Evolutionary conservation across 371 early-diverging fungal species (phyloP), one percentile per base, ranked within the genome.

Genomic region (Mortierella sp.): DNA sequence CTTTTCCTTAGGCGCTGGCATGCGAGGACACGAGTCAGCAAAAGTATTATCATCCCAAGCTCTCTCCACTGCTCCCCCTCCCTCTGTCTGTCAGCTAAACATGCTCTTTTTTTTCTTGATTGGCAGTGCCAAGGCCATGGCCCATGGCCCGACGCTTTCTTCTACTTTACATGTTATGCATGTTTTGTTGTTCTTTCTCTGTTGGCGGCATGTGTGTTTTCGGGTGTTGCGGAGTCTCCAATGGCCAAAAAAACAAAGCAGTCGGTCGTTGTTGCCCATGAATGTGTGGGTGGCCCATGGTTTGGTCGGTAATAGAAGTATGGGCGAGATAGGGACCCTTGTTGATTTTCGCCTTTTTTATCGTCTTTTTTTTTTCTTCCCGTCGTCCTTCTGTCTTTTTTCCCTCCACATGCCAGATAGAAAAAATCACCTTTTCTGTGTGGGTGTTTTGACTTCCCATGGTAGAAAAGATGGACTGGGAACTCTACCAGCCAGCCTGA

Each of bases 21-120:
- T 58, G 58, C 58, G 16, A 58, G 58, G 58, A 58, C 58, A 58
- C 58, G 58, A 58, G 58, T 37, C 58, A 58, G 9, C 58, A 29
- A 19, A 34, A 4, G 19, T 19, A 7, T 29, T 2, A 29, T 55
- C 1, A 29, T 29, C 11, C 19, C 24, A 22, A 50, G 22, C 24
- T 50, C 47, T n/a, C 10, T 50, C 22, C 9, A n/a, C 24, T 50
- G 50, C 24, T n/a, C 50, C 22, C 24, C 48, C 48, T n/a, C 9
- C 24, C 47, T 50, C 50, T 58, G 14, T 55, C 50, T 22, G 58
- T 34, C 58, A 58, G 34, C 58, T 34, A 58, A 58, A 58, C 29
- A 34, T 34, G 58, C 58, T 34, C 10, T 1, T 55, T 13, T 55
- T 55, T 37, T 19, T 58, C 9, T 55, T 34, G 31, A 29, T 31